Percentiles rank a stretch among this genome's conserved stretches.
phyloP scores from a whole-genome alignment of 805 yeast species.

The Barnettozyma wickerhamii region DNA sequence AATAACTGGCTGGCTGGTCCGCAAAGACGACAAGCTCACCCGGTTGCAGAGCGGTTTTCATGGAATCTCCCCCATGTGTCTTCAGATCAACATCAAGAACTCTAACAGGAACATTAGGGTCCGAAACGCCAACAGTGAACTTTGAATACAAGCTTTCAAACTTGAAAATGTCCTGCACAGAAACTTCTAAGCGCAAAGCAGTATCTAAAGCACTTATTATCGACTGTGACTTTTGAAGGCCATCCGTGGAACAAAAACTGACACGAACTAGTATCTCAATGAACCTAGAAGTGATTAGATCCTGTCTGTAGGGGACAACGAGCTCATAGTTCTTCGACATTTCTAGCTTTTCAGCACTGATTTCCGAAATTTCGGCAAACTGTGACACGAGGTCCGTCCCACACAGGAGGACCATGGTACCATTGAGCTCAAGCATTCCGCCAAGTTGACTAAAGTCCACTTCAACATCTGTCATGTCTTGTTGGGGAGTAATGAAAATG shows the following conservation, averaged over 20 bases:
- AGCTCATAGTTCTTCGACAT: conserved; percentile 21
- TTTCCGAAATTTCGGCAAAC: background rate
- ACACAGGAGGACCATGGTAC: background rate
- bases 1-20: conserved; percentile 66
- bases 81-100: conserved; percentile 40
- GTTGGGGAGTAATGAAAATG: conserved; percentile 11
- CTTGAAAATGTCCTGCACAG: conserved; percentile 77
- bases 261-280: conserved; percentile 13
- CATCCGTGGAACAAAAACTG: conserved; percentile 8
- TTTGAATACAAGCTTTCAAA: conserved; percentile 53
- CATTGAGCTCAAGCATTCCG: conserved; percentile 3
- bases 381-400: conserved; percentile 3
- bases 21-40: conserved; percentile 47
- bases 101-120: conserved; percentile 47
- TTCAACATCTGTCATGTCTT: conserved; percentile 4
- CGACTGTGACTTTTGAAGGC: conserved; percentile 16
- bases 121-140: conserved; percentile 63
- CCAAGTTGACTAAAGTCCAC: conserved; percentile 9
- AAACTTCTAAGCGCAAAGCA: conserved; percentile 58
- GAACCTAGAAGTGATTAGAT: conserved; percentile 7
- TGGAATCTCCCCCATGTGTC: conserved; percentile 30
- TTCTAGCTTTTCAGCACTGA: conserved; percentile 5
- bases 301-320: conserved; percentile 30
- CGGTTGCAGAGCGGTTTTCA: conserved; percentile 29
- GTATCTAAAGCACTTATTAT: conserved; percentile 39